phyloP scores from a whole-genome alignment of 768 basidiomycete species.

The Pleurotus ostreatus region DNA sequence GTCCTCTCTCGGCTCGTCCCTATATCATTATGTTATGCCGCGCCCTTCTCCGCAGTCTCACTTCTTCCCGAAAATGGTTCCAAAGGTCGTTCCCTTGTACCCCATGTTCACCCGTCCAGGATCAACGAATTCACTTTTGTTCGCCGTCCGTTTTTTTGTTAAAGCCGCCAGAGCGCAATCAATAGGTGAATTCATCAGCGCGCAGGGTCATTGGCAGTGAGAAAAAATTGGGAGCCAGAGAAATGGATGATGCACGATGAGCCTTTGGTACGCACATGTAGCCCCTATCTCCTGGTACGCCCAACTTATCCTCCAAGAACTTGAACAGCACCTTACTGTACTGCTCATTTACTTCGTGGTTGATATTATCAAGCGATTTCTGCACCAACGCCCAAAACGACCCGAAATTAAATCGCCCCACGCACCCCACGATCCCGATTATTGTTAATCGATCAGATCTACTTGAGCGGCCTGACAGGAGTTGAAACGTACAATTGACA shows the following conservation, averaged over 20 bases:
- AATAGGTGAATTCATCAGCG: background rate
- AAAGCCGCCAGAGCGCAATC: background rate
- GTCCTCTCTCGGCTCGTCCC: too few species aligned
- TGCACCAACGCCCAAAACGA: conserved; percentile 19
- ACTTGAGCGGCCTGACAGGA: background rate
- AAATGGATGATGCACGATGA: background rate
- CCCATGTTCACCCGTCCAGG: conserved; percentile 47
- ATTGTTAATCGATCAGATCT: too few species aligned
- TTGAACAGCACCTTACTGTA: conserved; percentile 55
- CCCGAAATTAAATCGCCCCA: background rate
- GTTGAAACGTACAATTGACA: conserved; percentile 46
- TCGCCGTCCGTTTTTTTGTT: background rate
- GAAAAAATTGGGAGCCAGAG: background rate
- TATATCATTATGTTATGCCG: background rate
- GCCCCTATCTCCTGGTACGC: conserved; percentile 45
- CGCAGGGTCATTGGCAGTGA: background rate
- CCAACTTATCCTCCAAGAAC: conserved; percentile 53
- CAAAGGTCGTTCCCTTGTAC: conserved; percentile 47
- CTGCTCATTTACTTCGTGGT: conserved; percentile 37
- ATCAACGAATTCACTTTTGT: conserved; percentile 40
- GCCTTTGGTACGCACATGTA: conserved; percentile 43
- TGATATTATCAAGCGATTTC: conserved; percentile 57
- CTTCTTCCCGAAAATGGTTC: conserved; percentile 32
- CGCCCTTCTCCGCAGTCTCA: conserved; percentile 9
- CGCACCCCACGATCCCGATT: background rate